Conservation (phyloP, 2,329 filamentous ascomycete genomes). For the Thermochaetoides dissita region DNA sequence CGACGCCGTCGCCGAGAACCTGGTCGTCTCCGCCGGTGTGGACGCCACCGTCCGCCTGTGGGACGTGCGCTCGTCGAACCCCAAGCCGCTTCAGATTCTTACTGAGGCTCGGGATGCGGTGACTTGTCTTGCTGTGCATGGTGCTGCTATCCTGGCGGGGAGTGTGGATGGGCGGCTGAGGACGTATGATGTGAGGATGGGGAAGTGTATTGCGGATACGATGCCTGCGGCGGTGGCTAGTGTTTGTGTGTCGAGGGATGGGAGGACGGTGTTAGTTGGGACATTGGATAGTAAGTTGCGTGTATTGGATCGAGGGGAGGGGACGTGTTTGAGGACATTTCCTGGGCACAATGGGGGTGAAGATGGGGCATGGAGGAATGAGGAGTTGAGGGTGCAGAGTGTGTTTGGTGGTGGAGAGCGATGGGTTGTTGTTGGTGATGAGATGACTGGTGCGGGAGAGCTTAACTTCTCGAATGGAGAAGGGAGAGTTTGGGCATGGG, state of each 20-base stretch:
- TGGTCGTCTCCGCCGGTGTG: constrained; percentile 61
- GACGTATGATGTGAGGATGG: constrained; percentile 70
- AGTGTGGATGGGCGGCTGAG: constrained; percentile 77
- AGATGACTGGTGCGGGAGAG: constrained; percentile 30
- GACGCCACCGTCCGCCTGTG: constrained; percentile 66
- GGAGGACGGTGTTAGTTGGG: constrained; percentile 59
- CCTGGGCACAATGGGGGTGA: constrained; percentile 25
- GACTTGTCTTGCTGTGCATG: constrained; percentile 32
- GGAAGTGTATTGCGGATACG: constrained; percentile 55
- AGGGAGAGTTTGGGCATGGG: constrained; percentile 66
- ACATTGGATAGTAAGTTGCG: constrained; percentile 63
- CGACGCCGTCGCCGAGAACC: constrained; percentile 37
- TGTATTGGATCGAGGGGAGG: constrained; percentile 66
- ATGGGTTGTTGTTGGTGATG: constrained; percentile 68
- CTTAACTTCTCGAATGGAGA: constrained; percentile 23
- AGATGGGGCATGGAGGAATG: constrained; percentile 45
- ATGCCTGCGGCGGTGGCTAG: constrained; percentile 62
- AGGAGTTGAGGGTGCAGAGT: constrained; percentile 59
- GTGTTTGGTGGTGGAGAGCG: constrained; percentile 63
- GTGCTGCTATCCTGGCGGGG: constrained; percentile 51
- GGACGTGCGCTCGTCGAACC: constrained; percentile 44
- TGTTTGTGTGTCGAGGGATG: constrained; percentile 55
- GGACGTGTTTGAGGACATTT: constrained; percentile 56
- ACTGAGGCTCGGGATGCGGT: constrained; percentile 60
- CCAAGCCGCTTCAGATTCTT: constrained; percentile 58